Evolutionary conservation across 176 grass and related monocot genomes (phyloP).

Genomic region (Aegilops sharonensis): DNA sequence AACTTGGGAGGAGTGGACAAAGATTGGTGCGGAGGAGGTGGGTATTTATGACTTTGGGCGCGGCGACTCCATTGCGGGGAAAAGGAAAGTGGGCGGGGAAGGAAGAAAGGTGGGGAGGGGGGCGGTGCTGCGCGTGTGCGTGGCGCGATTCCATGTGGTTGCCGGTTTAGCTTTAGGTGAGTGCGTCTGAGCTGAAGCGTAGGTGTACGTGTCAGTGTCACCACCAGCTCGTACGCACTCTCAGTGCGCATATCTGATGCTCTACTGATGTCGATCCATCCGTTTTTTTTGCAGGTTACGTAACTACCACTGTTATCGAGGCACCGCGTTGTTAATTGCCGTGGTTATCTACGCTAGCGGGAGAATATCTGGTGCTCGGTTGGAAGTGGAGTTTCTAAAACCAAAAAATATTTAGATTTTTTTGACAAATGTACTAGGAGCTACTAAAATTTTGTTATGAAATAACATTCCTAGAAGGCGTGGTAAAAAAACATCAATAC

Average conservation of each 20-base stretch:
- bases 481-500: too few relatives aligned
- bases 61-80: neutral
- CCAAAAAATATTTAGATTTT: too few relatives aligned
- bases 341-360: neutral
- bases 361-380: too few relatives aligned
- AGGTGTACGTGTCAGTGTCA: neutral
- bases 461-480: too few relatives aligned
- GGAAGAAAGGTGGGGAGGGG: neutral
- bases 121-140: slow-evolving; percentile 11
- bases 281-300: neutral
- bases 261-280: neutral
- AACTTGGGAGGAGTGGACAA: neutral
- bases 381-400: too few relatives aligned
- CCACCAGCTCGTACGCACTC: neutral
- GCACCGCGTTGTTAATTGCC: neutral
- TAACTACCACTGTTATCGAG: neutral
- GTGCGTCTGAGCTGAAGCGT: slow-evolving; percentile 18
- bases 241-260: neutral
- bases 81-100: neutral
- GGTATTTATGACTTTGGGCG: neutral
- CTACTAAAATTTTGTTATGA: too few relatives aligned
- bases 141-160: neutral
- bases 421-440: too few relatives aligned
- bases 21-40: neutral
- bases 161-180: neutral